Base-by-base conservation (phyloP, 768 basidiomycete species). In the Dioszegia aurantiaca region DNA sequence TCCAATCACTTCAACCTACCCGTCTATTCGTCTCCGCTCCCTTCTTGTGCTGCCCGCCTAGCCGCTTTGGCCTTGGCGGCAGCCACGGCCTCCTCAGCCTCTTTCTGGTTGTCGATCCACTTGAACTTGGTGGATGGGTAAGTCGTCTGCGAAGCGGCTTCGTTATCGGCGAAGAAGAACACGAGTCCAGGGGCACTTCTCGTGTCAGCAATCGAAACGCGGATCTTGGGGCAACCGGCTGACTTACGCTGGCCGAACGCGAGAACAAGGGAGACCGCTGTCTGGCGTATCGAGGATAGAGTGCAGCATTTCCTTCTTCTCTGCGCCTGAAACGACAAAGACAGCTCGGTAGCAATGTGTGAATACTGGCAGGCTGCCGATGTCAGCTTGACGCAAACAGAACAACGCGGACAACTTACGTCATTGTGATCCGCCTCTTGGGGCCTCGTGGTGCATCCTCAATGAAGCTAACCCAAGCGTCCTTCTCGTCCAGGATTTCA, bases 401-500 rank as follows among this genome's bases (percentile, higher is more conserved):
- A n/a, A 26, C 21, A 47, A 4, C 26, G 24, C n/a, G 4, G 30
- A 21, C 23, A 8, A 67, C 71, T 63, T 71, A 77, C 44, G 95
- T 98, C 69, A 99, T 82, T 4, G 95, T 99, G 77, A 97, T 87
- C 62, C 95, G 85, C 67, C 81, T 84, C 17, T 86, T 80, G 5
- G 95, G 95, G 0, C 90, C 90, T 78, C 98, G 95, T n/a, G 95
- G 95, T 28, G 89, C 88, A 79, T 98, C 90, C 19, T 89, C 87
- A 68, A 98, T 80, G 77, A 84, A 88, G 2, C 91, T 91, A 21
- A 99, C 90, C 95, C 95, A 99, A 51, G 89, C 84, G 76, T 92
- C 91, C 54, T 81, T 83, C 78, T 97, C 94, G 21, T 77, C 61
- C 48, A 99, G 82, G 31, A 97, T 82, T 39, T 78, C 79, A 72